Conservation (phyloP, 192 early-diverging fungal genomes). For the Dissophora globulifera region DNA sequence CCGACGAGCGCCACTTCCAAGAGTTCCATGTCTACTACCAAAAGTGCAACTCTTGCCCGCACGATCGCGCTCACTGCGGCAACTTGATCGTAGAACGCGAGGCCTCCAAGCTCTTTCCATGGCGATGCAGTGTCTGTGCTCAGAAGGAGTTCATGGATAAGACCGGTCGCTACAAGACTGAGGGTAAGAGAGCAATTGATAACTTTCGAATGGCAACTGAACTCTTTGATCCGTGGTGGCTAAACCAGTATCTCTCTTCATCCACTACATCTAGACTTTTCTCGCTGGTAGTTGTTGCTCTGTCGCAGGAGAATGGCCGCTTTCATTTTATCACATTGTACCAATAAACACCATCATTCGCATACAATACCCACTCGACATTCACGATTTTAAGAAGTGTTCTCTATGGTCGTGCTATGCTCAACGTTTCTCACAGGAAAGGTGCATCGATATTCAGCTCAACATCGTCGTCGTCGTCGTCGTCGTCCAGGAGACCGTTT, state of each 20-base stretch:
- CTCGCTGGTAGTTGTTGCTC: constrained; percentile 38
- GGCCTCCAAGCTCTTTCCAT: constrained; percentile 49
- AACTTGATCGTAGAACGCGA: constrained; percentile 48
- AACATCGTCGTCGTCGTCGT: constrained; percentile 28
- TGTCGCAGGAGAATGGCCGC: too few species aligned
- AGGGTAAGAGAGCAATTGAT: constrained; percentile 23
- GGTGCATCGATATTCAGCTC: constrained; percentile 38
- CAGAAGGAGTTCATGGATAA: constrained; percentile 49
- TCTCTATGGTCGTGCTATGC: too few species aligned
- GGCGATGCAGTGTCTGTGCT: constrained; percentile 49
- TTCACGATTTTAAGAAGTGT: too few species aligned
- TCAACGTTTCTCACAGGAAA: constrained; percentile 35
- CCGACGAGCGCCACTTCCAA: constrained; percentile 44
- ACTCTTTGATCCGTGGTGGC: too few species aligned
- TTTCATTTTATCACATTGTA: constrained; percentile 1
- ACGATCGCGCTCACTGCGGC: constrained; percentile 51
- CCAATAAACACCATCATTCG: constrained; percentile 4
- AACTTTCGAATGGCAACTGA: too few species aligned
- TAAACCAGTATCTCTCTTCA: neutral
- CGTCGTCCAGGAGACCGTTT: neutral
- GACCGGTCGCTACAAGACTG: constrained; percentile 49
- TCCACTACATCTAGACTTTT: constrained; percentile 32
- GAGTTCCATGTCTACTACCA: constrained; percentile 52
- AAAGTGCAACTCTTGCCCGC: constrained; percentile 54
- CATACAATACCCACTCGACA: neutral